phyloP scores from a whole-genome alignment of 208 protist species.

The Acanthamoeba royreba region DNA sequence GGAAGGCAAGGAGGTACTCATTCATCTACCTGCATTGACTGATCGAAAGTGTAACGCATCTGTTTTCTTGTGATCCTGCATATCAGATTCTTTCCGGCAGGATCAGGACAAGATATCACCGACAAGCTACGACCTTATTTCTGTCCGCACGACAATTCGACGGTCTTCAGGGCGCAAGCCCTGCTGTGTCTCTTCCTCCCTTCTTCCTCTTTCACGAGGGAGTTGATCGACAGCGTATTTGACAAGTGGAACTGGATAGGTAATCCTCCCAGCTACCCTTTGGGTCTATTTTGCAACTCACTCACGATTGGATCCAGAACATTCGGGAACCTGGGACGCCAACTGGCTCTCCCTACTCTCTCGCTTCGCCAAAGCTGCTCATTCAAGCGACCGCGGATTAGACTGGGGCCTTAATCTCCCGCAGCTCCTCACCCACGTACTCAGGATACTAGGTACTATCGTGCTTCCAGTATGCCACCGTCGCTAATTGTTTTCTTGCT shows the following conservation, averaged over 20 bases:
- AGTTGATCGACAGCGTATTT: not conserved
- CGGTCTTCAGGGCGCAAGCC: not conserved
- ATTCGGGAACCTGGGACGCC: not conserved
- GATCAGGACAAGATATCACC: not conserved
- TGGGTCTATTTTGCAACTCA: not conserved
- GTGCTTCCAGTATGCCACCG: too few species aligned
- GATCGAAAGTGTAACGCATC: too few species aligned
- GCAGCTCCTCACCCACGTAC: not conserved
- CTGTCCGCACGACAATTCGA: not conserved
- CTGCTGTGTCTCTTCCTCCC: not conserved
- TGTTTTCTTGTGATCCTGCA: too few species aligned
- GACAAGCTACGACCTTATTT: not conserved
- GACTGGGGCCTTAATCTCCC: not conserved
- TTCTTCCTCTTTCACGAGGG: not conserved
- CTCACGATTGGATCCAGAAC: not conserved
- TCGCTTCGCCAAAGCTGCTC: not conserved
- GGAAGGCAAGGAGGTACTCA: not conserved
- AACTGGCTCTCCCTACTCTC: not conserved
- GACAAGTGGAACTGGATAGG: slow-evolving; percentile 13
- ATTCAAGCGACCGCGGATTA: not conserved
- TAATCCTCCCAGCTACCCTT: not conserved
- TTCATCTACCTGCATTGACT: too few species aligned
- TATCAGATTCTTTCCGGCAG: too few species aligned
- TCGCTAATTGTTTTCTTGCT: not conserved
- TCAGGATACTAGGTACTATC: not conserved